phyloP scores from a whole-genome alignment of 148 eudicot genomes.

The Arctostaphylos glauca region DNA sequence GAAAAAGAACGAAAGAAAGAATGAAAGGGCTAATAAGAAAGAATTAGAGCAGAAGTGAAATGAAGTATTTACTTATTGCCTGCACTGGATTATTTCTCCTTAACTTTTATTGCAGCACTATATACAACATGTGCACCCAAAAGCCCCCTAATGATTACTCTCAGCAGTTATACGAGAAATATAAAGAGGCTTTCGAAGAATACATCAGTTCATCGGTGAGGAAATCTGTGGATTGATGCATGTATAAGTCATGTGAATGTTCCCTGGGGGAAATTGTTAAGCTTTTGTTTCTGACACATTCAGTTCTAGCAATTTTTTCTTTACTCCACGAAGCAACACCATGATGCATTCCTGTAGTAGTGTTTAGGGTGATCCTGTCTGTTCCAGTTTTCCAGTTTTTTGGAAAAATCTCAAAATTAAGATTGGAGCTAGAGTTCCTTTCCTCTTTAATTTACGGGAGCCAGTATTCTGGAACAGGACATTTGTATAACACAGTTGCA shows the following conservation, averaged over 20 bases:
- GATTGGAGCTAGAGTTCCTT: neutral
- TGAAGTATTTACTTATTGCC: neutral
- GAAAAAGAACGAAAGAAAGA: neutral
- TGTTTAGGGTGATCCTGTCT: neutral
- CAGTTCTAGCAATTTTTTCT: neutral
- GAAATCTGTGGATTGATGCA: conserved; percentile 4
- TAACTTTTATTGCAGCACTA: conserved; percentile 22
- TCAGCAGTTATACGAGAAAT: conserved; percentile 36
- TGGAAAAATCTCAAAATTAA: neutral
- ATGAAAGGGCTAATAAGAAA: neutral
- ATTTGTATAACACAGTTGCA: neutral
- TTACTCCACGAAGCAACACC: neutral
- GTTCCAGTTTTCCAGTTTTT: neutral
- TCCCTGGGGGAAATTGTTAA: neutral
- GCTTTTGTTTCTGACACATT: neutral
- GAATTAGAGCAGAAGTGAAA: neutral
- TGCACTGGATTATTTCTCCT: conserved; percentile 6
- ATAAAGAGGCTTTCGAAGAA: conserved; percentile 32
- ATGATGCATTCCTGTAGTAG: neutral
- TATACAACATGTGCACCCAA: conserved; percentile 44
- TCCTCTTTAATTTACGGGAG: neutral
- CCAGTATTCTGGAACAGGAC: neutral
- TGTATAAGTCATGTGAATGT: neutral
- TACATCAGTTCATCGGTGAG: conserved; percentile 35
- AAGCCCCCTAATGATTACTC: conserved; percentile 44